These are phyloP conservation scores for Penicillium aurantiogriseum DNA, from an alignment of 2,329 filamentous ascomycete species.

Conservation along the genomic window DNA sequence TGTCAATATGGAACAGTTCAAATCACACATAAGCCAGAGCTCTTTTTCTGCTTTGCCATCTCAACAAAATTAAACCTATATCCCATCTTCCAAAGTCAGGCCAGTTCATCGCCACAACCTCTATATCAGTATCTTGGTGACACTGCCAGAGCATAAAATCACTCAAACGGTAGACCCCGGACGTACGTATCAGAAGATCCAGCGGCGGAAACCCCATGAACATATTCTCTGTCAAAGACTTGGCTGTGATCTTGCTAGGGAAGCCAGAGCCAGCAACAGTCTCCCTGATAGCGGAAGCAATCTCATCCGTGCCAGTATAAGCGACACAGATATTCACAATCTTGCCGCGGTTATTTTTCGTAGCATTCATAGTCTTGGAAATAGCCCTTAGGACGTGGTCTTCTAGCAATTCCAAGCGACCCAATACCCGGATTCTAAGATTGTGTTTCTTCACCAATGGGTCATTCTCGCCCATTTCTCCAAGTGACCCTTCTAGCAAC, in stretches of 20 bases:
- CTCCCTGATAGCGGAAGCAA: background rate
- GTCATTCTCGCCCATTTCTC: background rate
- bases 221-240: background rate
- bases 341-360: background rate
- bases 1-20: background rate
- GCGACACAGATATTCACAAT: background rate
- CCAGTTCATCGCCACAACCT: constrained; percentile 1
- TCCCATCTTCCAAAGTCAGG: background rate
- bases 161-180: background rate
- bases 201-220: background rate
- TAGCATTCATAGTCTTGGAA: background rate
- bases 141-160: constrained; percentile 6
- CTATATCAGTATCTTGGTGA: background rate
- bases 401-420: background rate
- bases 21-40: background rate
- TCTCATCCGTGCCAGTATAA: background rate
- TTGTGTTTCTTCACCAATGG: background rate
- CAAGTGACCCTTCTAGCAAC: background rate
- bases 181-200: background rate
- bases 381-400: background rate
- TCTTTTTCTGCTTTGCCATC: background rate
- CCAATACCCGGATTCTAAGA: background rate
- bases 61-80: background rate
- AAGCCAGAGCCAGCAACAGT: background rate
- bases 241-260: background rate